Evolutionary conservation across 75 land plant species (phyloP).

Genomic region (Selaginella tamariscina): DNA sequence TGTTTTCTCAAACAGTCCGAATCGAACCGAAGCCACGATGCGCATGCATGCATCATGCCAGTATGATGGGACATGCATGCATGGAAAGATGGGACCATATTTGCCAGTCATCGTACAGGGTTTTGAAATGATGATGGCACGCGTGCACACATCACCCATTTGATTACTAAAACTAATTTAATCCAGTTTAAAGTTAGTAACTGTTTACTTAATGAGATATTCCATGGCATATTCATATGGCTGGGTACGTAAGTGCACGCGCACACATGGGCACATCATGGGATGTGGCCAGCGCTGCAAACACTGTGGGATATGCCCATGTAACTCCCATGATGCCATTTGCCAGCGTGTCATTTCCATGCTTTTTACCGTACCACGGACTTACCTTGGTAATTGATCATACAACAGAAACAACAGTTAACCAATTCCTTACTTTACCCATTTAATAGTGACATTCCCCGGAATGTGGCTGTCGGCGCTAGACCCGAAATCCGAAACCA

Average conservation of each 20-base stretch:
- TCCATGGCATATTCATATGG: background rate
- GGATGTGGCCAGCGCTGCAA: background rate
- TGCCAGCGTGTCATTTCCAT: background rate
- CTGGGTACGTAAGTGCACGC: background rate
- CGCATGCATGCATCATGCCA: background rate
- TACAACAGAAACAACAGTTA: background rate
- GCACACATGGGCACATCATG: background rate
- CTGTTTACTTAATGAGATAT: background rate
- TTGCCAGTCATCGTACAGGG: background rate
- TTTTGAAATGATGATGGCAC: background rate
- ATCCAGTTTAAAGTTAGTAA: background rate
- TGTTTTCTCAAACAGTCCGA: no score
- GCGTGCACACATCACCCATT: background rate
- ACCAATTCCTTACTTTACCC: background rate
- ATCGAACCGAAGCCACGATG: no score
- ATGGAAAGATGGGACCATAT: background rate
- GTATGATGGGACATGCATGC: background rate
- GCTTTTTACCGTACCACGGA: background rate
- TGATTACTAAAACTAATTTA: background rate
- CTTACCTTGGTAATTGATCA: background rate
- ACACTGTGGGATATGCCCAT: background rate
- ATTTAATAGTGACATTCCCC: background rate
- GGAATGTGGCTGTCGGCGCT: background rate
- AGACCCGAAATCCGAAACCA: background rate
- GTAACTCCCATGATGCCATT: slow-evolving; percentile 3